Base-by-base conservation (phyloP, 1,139 yeast genomes). In the Protomyces arabidopsidicola region DNA sequence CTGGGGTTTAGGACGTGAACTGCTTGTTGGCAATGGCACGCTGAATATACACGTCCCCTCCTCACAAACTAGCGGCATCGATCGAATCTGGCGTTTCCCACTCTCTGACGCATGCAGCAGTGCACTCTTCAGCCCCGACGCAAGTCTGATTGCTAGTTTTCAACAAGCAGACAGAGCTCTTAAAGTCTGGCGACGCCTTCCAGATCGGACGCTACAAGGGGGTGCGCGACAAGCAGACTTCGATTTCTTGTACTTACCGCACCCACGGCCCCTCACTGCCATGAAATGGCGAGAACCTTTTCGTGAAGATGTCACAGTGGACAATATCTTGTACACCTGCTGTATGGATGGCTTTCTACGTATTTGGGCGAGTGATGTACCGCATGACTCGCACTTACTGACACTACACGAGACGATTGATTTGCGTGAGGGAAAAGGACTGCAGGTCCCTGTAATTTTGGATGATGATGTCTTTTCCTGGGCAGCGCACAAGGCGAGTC, bases 361-460 rank as follows among this genome's bases (percentile, higher is more conserved):
- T 31, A 81, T 88, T 0, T 90, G 95, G 90, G 83, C 90, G 0
- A 84, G 88, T 10, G 85, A 81, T 72, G 90, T 86, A 51, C 65
- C 69, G 6, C 66, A 63, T 64, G 68, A 60, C 59, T 68, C 55
- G 53, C 70, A 54, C 55, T 64, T 57, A 50, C 67, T 67, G 66
- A 70, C 68, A 35, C 63, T 69, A 59, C 67, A 68, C 65, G 63
- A 66, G 14, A 68, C 71, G 10, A 18, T 70, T 6, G 69, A 69
- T 45, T 56, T 70, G 34, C 63, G 57, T 24, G 67, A 57, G 6
- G 66, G 67, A 3, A 54, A 45, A 12, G 45, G 55, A 8, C 42
- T 53, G 14, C 42, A 82, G 9, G 71, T 88, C 1, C 74, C 85
- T 10, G 76, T 79, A 5, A 70, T 75, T 38, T 76, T 81, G 2